Base-by-base conservation (phyloP, 2,329 filamentous ascomycete genomes). In the Trichoderma simmonsii region DNA sequence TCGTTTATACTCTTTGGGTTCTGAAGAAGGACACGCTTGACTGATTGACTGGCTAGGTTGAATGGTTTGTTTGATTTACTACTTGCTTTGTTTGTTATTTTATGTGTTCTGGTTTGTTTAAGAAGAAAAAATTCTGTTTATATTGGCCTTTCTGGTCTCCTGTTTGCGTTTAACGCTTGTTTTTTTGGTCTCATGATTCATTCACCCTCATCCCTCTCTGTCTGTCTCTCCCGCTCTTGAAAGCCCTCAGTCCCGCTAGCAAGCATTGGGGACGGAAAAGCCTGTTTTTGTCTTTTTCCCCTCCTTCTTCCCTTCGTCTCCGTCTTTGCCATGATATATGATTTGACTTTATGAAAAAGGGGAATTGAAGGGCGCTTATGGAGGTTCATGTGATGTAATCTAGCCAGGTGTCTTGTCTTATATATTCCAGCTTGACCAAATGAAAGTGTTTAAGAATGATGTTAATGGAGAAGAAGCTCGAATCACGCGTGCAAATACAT, bases 371-470 rank as follows among this genome's bases (percentile, higher is more conserved):
- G 51, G 54, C 34, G 34, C 32, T 43, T 30, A 59, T 39, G 34
- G 24, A 26, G 26, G 26, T 15, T 14, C 28, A n/a, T 3, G 30
- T 43, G 64, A 67, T 39, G 64, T 43, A 67, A 67, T 39, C 51
- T 57, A 18, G 24, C 57, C 57, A 30, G 32, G 48, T 21, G n/a
- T 30, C 26, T 39, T 14, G 32, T 36, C 26, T 24, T 67, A 59
- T 67, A 67, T 67, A 67, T 59, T 59, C 64, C 51, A 54, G 57
- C 21, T 43, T 54, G 48, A 54, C 48, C 48, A 54, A 54, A 54
- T 14, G 9, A 21, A 59, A n/a, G 12, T 14, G 24, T 18, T 30
- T 21, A 43, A 11, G 18, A 2, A 18, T 59, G 11, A 67, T 48
- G 24, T 18, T 8, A 39, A 2, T 39, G 36, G 36, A 9, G 48